Evolutionary conservation across 1,284 basidiomycete genomes (phyloP), one percentile per base, ranked within the genome.

Genomic region (Cronartium quercuum): DNA sequence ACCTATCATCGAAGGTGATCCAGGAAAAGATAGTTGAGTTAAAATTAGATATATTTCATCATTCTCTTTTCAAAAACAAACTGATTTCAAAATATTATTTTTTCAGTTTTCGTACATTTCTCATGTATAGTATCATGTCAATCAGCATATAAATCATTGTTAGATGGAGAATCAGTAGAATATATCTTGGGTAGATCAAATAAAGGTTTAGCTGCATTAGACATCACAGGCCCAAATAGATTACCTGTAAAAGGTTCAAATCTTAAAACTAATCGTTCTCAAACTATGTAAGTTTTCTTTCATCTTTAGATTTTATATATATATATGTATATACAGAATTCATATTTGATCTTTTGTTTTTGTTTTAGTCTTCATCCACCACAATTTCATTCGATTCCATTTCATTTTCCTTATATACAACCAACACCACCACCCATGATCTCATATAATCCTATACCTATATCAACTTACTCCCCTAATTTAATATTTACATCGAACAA

Each of bases 91-190:
- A 24, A 38, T 65, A 1, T 65, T 42, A 5, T 42, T 24, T 44
- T 35, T 65, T 65, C 21, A 73, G 70, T 74, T 24, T 74, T 74
- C 55, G 70, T 74, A 35, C 70, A 74, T 66, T 74, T 66, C 38
- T 74, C 70, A 24, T 74, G 70, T 37, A 74, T 74, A 38, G 47
- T 65, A n/a, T 55, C 47, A 13, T 74, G 70, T 58, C 63, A 65
- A 18, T 62, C 70, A 37, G 61, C 62, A 57, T 74, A 57, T 57
- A 74, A 74, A 66, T 74, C 70, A 35, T 40, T 74, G 40, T 57
- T 74, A 15, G 70, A 74, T 47, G 70, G 70, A 57, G 70, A 74
- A 57, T 24, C 40, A n/a, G 70, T 74, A 6, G 70, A 74, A 66
- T 74, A 74, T 42, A 44, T 57, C 24, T 62, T 74, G 12, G 70